Evolutionary conservation across 2,329 filamentous ascomycete species (phyloP), one percentile per base, ranked within the genome.

Genomic region (Periconia macrospinosa): DNA sequence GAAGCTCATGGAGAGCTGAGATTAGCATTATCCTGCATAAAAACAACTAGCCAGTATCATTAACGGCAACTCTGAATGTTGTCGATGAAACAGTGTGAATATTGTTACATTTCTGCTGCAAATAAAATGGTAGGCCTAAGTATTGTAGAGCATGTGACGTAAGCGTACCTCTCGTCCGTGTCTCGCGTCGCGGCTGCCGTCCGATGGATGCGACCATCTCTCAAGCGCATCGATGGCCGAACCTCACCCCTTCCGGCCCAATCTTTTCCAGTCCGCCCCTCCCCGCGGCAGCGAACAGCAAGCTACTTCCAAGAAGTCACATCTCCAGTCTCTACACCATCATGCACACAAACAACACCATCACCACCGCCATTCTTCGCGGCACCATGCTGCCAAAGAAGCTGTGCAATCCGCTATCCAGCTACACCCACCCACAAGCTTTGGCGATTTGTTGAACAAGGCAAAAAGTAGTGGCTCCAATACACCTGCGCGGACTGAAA

Each of bases 391-490:
- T 53, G 74, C 65, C 13, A 78, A 75, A 58, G 75, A 78, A 54
- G 72, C 71, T 1, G 73, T 78, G 30, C 75, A 78, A 55, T 78
- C 76, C 17, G 76, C 76, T 10, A 70, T 77, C 6, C 75, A 78
- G 55, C 66, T 77, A 40, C 72, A 76, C 52, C 72, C 76, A 6
- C 76, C 76, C 1, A 75, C 76, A 14, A 76, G 73, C 61, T 77
- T 79, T 56, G 76, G 76, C 30, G 70, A 74, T 46, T 58, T 78
- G 17, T 59, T 78, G 51, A 75, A 74, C 45, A 70, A 72, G 52
- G 67, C 66, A 6, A 68, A 66, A 49, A 62, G 66, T 13, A 72
- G 67, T 43, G 65, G 64, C 42, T 55, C 67, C 17, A 66, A 58
- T 15, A 69, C 66, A n/a, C 64, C 68, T 2, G 23, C 45, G 15